Conservation (phyloP, 2,329 filamentous ascomycete species). For the Trichothecium sympodiale region DNA sequence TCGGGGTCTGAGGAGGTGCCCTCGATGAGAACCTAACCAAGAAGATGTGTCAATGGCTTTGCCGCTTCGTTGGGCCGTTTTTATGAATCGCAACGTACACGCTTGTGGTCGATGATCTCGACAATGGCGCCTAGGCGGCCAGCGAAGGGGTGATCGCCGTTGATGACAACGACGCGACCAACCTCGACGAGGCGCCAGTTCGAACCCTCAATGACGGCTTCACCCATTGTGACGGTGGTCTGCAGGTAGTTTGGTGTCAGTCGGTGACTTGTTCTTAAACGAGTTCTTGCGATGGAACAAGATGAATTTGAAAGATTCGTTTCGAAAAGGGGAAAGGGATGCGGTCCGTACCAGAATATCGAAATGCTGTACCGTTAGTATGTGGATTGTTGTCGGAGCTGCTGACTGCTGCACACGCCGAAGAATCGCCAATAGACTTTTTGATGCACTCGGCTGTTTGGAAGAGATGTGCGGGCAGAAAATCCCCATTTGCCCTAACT, state of each 20-base stretch:
- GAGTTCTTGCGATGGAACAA: slow-evolving; percentile 10
- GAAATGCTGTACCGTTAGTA: slow-evolving; percentile 6
- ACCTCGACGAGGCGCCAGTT: slow-evolving; percentile 96
- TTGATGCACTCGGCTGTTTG: slow-evolving; percentile 25
- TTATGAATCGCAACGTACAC: slow-evolving; percentile 57
- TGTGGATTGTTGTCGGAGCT: slow-evolving; percentile 9
- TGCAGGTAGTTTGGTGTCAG: slow-evolving; percentile 24
- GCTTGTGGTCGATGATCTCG: slow-evolving; percentile 99
- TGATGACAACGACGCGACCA: slow-evolving; percentile 91
- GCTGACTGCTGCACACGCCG: slow-evolving; percentile 21
- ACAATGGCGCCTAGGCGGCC: slow-evolving; percentile 90
- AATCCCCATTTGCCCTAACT: slow-evolving; percentile 30
- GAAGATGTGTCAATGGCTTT: slow-evolving; percentile 3
- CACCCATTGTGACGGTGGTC: slow-evolving; percentile 65
- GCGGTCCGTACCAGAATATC: slow-evolving; percentile 9
- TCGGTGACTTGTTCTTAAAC: slow-evolving; percentile 9
- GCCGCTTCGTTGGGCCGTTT: background rate
- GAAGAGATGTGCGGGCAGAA: slow-evolving; percentile 26
- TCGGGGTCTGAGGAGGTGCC: slow-evolving; percentile 76
- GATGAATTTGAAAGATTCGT: slow-evolving; percentile 17
- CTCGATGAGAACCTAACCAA: slow-evolving; percentile 79
- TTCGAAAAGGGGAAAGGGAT: background rate
- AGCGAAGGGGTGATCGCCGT: slow-evolving; percentile 62
- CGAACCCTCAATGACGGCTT: slow-evolving; percentile 71
- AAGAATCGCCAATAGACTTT: slow-evolving; percentile 27